Percentiles rank a stretch among this genome's conserved stretches.
These are phyloP conservation scores for Pythium dissimile DNA, from an alignment of 352 stramenopile genomes.

Conservation along the genomic window DNA sequence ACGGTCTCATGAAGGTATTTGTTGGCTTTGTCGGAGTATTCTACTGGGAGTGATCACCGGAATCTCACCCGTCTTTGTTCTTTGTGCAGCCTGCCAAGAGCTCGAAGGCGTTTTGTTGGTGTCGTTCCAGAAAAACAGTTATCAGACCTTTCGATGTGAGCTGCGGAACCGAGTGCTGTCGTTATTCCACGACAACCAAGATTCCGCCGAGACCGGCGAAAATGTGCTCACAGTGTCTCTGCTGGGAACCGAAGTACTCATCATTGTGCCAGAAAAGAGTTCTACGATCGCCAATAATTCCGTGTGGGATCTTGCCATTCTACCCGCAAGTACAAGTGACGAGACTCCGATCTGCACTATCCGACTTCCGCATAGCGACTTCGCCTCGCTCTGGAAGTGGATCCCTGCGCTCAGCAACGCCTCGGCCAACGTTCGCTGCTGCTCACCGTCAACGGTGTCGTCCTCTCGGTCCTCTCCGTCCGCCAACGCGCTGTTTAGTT, in stretches of 20 bases:
- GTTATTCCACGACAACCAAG: neutral
- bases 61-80: neutral
- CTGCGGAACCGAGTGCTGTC: neutral
- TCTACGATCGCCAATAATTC: conserved; percentile 10
- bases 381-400: conserved; percentile 62
- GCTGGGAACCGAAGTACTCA: neutral
- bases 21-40: neutral
- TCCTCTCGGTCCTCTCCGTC: conserved; percentile 20
- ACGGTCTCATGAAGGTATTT: neutral
- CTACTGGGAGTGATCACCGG: neutral
- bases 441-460: conserved; percentile 2
- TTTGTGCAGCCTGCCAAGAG: neutral
- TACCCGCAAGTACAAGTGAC: no score
- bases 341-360: conserved; percentile 15
- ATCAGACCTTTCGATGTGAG: neutral
- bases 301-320: no score
- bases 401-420: conserved; percentile 57
- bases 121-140: neutral
- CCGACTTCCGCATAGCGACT: conserved; percentile 44
- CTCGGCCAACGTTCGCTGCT: conserved; percentile 38
- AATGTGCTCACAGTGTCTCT: conserved; percentile 1
- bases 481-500: conserved; percentile 32
- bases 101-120: neutral
- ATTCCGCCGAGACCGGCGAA: neutral
- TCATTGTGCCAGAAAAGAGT: conserved; percentile 11